Evolutionary conservation across 768 basidiomycete species (phyloP).

Genomic region (Pulveroboletus sp.): DNA sequence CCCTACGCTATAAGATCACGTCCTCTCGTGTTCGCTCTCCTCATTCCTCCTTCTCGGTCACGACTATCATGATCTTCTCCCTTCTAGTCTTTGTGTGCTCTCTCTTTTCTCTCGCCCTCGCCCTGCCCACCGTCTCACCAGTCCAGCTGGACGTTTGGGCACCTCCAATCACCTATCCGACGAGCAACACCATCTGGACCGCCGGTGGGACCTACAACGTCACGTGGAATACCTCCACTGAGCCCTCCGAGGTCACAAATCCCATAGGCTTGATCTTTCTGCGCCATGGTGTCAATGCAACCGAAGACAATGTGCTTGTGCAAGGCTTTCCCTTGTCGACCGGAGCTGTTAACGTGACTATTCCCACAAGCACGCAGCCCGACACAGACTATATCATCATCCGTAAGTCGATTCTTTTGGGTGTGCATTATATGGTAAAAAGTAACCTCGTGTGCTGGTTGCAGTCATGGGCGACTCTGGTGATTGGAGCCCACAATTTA

Average conservation of each 20-base stretch:
- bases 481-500: slow-evolving; percentile 44
- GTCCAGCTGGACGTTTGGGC: slow-evolving; percentile 47
- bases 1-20: slow-evolving; percentile 10
- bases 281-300: slow-evolving; percentile 30
- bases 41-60: slow-evolving; percentile 1
- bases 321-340: slow-evolving; percentile 34
- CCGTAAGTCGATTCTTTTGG: slow-evolving; percentile 31
- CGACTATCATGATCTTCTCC: slow-evolving; percentile 20
- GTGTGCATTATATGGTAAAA: not conserved
- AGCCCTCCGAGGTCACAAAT: slow-evolving; percentile 49
- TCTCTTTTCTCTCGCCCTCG: slow-evolving; percentile 26
- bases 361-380: slow-evolving; percentile 37
- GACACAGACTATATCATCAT: slow-evolving; percentile 42
- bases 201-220: slow-evolving; percentile 40
- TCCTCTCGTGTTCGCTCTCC: not conserved
- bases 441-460: not conserved
- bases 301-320: slow-evolving; percentile 34
- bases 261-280: slow-evolving; percentile 40
- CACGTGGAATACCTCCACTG: slow-evolving; percentile 43
- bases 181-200: slow-evolving; percentile 37
- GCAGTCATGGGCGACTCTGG: slow-evolving; percentile 56
- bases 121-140: slow-evolving; percentile 24
- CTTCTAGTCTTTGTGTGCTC: slow-evolving; percentile 8
- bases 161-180: slow-evolving; percentile 42
- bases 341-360: slow-evolving; percentile 35